Base-by-base conservation (phyloP, 352 stramenopile species). In the Globisporangium splendens region DNA sequence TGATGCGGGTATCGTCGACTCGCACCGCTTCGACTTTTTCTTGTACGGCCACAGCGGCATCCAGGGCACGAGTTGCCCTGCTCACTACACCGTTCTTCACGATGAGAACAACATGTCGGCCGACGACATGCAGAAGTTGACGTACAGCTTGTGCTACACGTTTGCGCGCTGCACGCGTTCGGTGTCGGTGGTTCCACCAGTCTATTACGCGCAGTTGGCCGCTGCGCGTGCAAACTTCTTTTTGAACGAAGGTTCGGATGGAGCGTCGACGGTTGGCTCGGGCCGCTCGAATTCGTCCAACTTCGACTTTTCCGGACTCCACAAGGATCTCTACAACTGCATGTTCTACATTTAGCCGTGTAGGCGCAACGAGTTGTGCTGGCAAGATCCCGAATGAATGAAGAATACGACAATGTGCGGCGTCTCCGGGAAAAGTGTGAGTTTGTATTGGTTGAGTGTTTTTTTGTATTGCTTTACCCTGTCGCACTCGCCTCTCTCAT, bases 131-230 rank as follows among this genome's bases (percentile, higher is more conserved):
- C 71, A 88, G 44, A 44, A 59, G 8, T 59, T 88, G 3, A 77
- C 66, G 20, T 84, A 84, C 55, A 65, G 54, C 31, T 44, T 91
- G 28, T 83, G 75, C 65, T 89, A 89, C 63, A 88, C 73, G 56
- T 91, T 81, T 57, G 71, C 72, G 38, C 72, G 79, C 17, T 89
- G 77, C 67, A 92, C 79, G 31, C 74, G 83, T n/a, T 84, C 73
- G 14, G 81, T 90, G 8, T 83, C 79, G 22, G 68, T 90, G 21
- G 76, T 88, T 8, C 76, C 79, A 8, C 74, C 84, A 0, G 77
- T 87, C 46, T 88, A 88, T 62, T 93, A 93, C 50, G 70, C 80
- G 15, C 72, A 87, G 50, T 61, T 93, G 11, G 73, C 83, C 15
- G 83, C 76, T 7, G 71, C 80, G 33, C 76, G 75, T n/a, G 81